A percentile compares a stretch with the other conserved stretches of the same genome.
Conservation (phyloP, 352 stramenopile genomes). For the Pythium folliculosum region DNA sequence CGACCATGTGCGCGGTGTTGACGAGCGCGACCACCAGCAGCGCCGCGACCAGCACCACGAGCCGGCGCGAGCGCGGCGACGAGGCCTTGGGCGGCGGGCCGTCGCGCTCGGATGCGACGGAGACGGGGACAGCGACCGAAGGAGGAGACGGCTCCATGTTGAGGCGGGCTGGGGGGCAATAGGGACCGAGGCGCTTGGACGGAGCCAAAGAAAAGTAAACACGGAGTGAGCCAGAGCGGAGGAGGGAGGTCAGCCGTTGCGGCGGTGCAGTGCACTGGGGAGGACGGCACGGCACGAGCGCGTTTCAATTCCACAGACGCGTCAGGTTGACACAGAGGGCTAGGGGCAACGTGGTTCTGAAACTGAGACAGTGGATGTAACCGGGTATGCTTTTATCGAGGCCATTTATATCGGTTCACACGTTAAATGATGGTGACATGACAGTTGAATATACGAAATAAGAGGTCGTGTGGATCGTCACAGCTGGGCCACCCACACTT, state of each 20-base stretch:
- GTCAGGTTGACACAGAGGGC: background rate
- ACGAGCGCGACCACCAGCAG: constrained; percentile 10
- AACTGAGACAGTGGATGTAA: background rate
- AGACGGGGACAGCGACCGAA: background rate
- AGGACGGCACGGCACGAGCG: too few species aligned
- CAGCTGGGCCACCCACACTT: too few species aligned
- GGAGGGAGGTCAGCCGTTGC: background rate
- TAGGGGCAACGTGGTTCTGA: background rate
- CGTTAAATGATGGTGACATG: too few species aligned
- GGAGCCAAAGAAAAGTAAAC: too few species aligned
- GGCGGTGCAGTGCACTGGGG: background rate
- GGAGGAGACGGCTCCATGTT: background rate
- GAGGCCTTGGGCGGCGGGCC: background rate
- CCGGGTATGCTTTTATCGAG: background rate
- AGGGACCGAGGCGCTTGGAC: too few species aligned
- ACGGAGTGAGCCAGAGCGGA: background rate
- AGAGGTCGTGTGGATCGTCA: too few species aligned
- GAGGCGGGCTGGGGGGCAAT: background rate
- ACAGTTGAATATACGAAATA: too few species aligned
- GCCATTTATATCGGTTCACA: too few species aligned
- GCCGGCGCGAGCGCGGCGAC: background rate
- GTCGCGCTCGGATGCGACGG: background rate
- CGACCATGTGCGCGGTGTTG: constrained; percentile 10
- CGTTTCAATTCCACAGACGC: too few species aligned
- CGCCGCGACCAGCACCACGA: constrained; percentile 2